These are phyloP conservation scores for Phytophthora capsici DNA, from an alignment of 352 stramenopile species.

Conservation along the genomic window DNA sequence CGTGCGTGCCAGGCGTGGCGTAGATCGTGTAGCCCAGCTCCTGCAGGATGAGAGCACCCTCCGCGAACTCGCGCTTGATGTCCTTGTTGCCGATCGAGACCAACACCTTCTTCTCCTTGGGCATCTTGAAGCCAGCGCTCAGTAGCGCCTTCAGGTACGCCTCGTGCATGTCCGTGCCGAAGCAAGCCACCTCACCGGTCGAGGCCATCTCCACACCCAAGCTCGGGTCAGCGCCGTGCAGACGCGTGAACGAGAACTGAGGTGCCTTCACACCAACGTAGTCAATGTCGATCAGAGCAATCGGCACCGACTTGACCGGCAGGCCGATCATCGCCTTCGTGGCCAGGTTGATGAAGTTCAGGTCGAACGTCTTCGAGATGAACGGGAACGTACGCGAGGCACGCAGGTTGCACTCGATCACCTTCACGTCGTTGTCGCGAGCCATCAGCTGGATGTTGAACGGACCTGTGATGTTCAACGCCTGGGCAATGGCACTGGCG, in stretches of 20 bases:
- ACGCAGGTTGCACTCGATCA: constrained; percentile 99
- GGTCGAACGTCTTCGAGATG: constrained; percentile 98
- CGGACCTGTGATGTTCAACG: constrained; percentile 97
- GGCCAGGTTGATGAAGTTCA: constrained; percentile 99
- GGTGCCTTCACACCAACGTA: constrained; percentile 91
- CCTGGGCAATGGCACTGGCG: constrained; percentile 92
- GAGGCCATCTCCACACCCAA: constrained; percentile 98
- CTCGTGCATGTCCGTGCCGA: constrained; percentile 95
- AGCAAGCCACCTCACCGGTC: constrained; percentile 97
- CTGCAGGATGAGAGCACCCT: constrained; percentile 78
- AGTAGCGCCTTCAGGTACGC: constrained; percentile 95
- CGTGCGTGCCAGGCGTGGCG: constrained; percentile 91
- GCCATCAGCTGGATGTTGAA: constrained; percentile 99
- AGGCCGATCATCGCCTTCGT: constrained; percentile 94
- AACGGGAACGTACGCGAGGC: constrained; percentile 99
- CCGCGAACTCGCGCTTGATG: constrained; percentile 85
- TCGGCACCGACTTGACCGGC: constrained; percentile 93
- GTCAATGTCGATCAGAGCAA: constrained; percentile 96
- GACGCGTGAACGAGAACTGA: constrained; percentile 97
- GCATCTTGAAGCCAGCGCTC: constrained; percentile 81
- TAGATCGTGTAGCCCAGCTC: constrained; percentile 88
- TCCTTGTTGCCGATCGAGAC: constrained; percentile 90
- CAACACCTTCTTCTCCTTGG: constrained; percentile 88
- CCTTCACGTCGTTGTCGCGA: constrained; percentile 98
- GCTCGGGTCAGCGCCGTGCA: constrained; percentile 91